Evolutionary conservation across 345 rosid species (phyloP).

Genomic region (Populus simonii): DNA sequence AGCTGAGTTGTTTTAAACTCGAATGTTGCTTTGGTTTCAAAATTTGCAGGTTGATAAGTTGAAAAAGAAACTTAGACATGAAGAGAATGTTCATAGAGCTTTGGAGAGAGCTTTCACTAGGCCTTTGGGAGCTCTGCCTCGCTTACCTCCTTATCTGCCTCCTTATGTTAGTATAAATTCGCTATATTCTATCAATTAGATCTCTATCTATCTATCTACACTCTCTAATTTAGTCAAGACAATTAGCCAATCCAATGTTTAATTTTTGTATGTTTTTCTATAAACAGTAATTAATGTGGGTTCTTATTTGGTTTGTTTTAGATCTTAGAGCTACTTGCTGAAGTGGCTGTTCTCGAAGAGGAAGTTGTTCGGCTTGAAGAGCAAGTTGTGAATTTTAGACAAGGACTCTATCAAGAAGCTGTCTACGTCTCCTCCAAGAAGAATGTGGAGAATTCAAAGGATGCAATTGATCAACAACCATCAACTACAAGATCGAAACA

Average conservation of each 20-base stretch:
- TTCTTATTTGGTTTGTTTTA: background rate
- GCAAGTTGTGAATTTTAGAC: constrained; percentile 27
- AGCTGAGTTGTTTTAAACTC: background rate
- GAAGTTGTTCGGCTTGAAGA: constrained; percentile 28
- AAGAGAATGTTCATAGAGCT: constrained; percentile 84
- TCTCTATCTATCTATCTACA: background rate
- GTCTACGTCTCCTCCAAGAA: constrained; percentile 63
- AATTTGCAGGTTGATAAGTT: constrained; percentile 71
- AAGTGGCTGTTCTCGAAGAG: constrained; percentile 29
- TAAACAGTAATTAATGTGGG: background rate
- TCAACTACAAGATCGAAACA: constrained; percentile 55
- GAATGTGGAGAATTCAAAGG: constrained; percentile 48
- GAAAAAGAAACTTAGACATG: constrained; percentile 74
- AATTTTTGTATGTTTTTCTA: background rate
- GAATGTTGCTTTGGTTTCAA: background rate
- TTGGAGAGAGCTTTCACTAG: constrained; percentile 81
- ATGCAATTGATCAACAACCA: constrained; percentile 43
- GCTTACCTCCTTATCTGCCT: constrained; percentile 88
- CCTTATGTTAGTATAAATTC: constrained; percentile 51
- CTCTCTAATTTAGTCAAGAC: background rate
- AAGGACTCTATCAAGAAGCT: constrained; percentile 66
- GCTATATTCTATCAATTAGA: background rate
- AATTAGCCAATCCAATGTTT: background rate
- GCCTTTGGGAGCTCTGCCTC: constrained; percentile 93
- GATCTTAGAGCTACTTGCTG: constrained; percentile 27